Percentiles rank a stretch among this genome's conserved stretches.
These are phyloP conservation scores for Beauveria brongniartii DNA, from an alignment of 2,329 filamentous ascomycete genomes.

Conservation along the genomic window DNA sequence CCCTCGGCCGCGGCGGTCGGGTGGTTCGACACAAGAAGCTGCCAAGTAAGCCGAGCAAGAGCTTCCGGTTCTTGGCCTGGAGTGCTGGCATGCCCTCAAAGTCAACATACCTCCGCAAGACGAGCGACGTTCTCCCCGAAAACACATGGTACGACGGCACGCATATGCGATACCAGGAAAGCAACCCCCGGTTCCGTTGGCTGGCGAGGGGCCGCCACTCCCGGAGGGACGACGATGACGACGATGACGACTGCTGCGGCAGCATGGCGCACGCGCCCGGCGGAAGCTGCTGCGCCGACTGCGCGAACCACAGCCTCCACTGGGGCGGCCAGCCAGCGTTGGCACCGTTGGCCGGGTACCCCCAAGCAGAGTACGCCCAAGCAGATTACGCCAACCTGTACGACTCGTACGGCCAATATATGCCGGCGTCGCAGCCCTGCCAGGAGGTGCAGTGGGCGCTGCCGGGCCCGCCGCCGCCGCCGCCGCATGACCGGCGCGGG, in stretches of 20 bases:
- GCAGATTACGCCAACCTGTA: background rate
- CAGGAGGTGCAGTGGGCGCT: background rate
- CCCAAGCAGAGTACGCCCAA: no score
- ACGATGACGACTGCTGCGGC: background rate
- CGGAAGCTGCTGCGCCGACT: background rate
- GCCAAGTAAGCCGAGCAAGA: constrained; percentile 18
- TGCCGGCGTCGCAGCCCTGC: background rate
- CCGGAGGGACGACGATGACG: background rate
- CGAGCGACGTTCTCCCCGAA: constrained; percentile 19
- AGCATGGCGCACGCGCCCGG: background rate
- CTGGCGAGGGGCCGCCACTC: background rate
- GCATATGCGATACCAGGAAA: background rate
- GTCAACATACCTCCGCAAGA: constrained; percentile 20
- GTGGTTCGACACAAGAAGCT: constrained; percentile 15
- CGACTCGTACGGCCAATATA: background rate
- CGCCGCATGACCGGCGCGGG: background rate
- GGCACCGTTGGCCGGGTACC: no score
- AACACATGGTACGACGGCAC: constrained; percentile 13
- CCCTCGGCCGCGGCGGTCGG: background rate
- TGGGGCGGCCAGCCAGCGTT: background rate
- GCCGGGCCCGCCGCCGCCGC: background rate
- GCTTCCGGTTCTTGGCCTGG: constrained; percentile 21
- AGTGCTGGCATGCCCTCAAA: constrained; percentile 19
- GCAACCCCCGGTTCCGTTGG: background rate
- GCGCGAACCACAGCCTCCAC: background rate